Base-by-base conservation (phyloP, 768 basidiomycete species). In the Boletus subparvulus region DNA sequence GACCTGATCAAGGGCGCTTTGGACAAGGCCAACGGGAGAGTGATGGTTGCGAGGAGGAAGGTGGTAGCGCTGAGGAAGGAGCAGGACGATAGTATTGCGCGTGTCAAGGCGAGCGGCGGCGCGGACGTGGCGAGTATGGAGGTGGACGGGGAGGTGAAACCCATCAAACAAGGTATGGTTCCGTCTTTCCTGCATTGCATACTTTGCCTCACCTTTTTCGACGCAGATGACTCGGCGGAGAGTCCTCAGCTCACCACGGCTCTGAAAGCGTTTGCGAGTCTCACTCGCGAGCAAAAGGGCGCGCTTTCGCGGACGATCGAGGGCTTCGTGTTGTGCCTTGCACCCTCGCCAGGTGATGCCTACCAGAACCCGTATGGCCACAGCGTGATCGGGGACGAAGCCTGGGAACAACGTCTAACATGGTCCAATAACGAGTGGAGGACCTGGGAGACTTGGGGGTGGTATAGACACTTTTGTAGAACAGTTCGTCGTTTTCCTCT, bases 1-100 rank as follows among this genome's bases (percentile, higher is more conserved):
- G 89, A 93, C 66, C 66, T 94, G 63, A 72, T 98, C 60, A 85
- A 83, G 69, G 85, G 83, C 17, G 92, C 89, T 2, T 68, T 98
- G 60, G 90, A 95, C 67, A 97, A 98, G 75, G 88, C 92, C 6
- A 92, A 92, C 68, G 94, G 94, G 13, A 79, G 94, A 30, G 91
- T 96, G 26, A 80, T 85, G 57, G 83, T 87, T 42, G 88, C 92
- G 19, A 80, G 86, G 68, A 77, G 84, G 58, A 90, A 88, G 68
- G 85, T 95, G 6, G 80, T 82, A 1, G 79, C 79, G 8, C 72
- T 97, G 63, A 81, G 90, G 69, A 91, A 91, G 72, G 94, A 95
- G 66, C 94, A 94, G 35, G 94, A 97, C 61, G 90, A 92, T 59
- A 87, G 83, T 19, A 80, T 87, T 28, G 94, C 92, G 21, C 80